Conservation (phyloP, 176 grass and related monocot genomes). For the Zizania latifolia region DNA sequence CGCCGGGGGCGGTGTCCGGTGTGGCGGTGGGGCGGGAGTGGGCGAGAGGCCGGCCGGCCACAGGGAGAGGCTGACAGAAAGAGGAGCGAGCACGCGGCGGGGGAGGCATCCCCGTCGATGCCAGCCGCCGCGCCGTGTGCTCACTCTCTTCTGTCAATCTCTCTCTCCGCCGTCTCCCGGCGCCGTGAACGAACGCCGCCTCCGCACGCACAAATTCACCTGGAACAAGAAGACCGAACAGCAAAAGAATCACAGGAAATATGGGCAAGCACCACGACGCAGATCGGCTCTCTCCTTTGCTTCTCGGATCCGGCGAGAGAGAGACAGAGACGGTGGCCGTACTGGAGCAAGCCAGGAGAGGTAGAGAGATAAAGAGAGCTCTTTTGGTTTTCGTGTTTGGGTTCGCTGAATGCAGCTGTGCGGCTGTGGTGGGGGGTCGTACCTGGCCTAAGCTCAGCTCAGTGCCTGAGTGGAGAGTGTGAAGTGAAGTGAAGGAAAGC, state of each 20-base stretch:
- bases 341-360: not conserved
- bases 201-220: not conserved
- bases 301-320: not conserved
- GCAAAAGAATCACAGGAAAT: not conserved
- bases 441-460: not conserved
- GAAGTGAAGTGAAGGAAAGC: no score
- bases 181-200: not conserved
- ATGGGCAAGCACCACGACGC: no score
- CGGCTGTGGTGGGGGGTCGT: not conserved
- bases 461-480: no score
- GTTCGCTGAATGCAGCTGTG: not conserved
- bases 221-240: not conserved
- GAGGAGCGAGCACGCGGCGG: slow-evolving; percentile 41
- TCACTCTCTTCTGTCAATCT: slow-evolving; percentile 54
- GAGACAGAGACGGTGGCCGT: not conserved
- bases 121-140: slow-evolving; percentile 34
- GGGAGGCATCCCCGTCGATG: not conserved
- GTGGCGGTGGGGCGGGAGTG: no score
- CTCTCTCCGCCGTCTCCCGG: not conserved
- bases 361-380: no score
- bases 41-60: no score
- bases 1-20: no score
- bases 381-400: not conserved
- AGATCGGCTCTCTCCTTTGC: not conserved
- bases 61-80: slow-evolving; percentile 46